Base-by-base conservation (phyloP, 345 rosid species). In the Murraya koenigii region DNA sequence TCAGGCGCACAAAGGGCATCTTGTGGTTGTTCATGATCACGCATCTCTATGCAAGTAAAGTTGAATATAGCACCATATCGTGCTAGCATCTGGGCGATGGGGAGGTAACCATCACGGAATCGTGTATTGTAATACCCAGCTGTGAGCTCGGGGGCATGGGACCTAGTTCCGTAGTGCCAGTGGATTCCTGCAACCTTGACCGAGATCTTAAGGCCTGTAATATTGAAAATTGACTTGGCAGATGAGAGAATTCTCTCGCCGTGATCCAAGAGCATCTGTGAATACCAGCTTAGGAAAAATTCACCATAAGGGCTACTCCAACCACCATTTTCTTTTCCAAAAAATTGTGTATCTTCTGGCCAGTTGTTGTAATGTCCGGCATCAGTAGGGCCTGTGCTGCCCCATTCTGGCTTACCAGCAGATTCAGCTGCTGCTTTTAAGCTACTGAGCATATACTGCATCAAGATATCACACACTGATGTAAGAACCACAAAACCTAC, bases 61-160 rank as follows among this genome's bases (percentile, higher is more conserved):
- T 94, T 96, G 90, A 93, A 94, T 60, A 96, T 55, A 2, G 98
- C 98, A 26, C 93, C 92, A 49, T 91, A 91, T 25, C 98, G 92
- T 0, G 93, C 98, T 73, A 96, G 76, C 98, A 96, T 96, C 67
- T 87, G 90, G 23, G 99, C 98, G 54, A 96, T 92, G 0, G 99
- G 97, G 33, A 96, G 90, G 84, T 94, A 96, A 5, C 99, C 98
- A 54, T 96, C 97, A 8, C 93, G 88, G 83, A 70, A 86, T 78
- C 98, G 86, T 4, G 99, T 96, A 89, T 94, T 96, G 78, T 92
- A 96, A 83, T 94, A 96, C 47, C 99, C 99, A 28, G 98, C 99
- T 5, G 98, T 96, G 72, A 96, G 99, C 83, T 96, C 99, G 28
- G 99, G 97, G 47, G 99, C 97, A 64, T 96, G 99, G 23, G 98